Evolutionary conservation across 148 eudicot genomes (phyloP), one percentile per base, ranked within the genome.

Genomic region (Chenopodium berlandieri): DNA sequence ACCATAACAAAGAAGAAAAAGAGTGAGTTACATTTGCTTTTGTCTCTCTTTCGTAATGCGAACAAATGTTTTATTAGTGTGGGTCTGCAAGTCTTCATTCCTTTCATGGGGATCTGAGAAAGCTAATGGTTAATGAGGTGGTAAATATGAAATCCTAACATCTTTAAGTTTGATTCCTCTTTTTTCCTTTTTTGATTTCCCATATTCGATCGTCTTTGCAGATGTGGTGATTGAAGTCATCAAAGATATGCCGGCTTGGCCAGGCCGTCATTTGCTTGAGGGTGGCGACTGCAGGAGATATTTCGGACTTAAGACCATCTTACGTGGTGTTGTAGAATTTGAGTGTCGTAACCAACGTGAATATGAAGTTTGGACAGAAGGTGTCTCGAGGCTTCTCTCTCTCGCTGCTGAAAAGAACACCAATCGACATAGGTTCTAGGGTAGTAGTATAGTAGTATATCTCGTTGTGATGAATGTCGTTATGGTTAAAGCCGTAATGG

Each of bases 1-100:
- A 96, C 99, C 90, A 86, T 96, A 83, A 96, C 99, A 2, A 94
- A 96, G 96, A 96, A 96, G 98, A 96, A 96, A 92, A 96, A 94
- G 95, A 96, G 99, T 93, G 85, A 85, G 96, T 83, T 77, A 70
- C 37, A 75, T 86, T 83, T 82, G 79, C 86, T 88, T 89, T 89
- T 88, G 78, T 84, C 87, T 84, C 64, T 82, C 68, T 75, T 63
- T 80, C 84, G 71, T 86, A 83, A 84, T 87, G 84, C 85, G 86
- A 80, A 83, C 86, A 82, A 80, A 84, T 47, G 34, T 80, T 62
- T 47, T 78, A 83, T 9, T 9, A 48, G 85, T 84, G 85, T 91
- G 80, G 88, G 85, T 84, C 80, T 72, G 54, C 65, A 62, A 62
- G 69, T 76, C 69, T 75, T 75, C 82, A 86, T 83, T 62, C 75